Conservation (phyloP, 192 early-diverging fungal genomes). For the Phlyctochytrium planicorne region DNA sequence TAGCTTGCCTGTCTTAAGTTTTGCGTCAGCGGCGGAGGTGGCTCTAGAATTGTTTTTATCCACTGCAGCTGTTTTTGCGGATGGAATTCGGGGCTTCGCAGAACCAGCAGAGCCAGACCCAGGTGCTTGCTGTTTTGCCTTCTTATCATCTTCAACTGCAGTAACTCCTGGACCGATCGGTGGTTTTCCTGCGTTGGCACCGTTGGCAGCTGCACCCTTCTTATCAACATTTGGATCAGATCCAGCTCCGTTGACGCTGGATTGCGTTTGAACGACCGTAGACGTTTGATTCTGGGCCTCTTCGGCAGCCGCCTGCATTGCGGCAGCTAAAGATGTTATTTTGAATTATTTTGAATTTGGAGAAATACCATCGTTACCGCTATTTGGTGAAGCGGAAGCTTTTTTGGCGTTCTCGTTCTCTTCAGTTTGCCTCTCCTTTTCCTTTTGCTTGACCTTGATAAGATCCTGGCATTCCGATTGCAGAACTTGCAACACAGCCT, state of each 20-base stretch:
- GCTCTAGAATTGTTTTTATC: conserved; percentile 1
- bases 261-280: too few relatives aligned
- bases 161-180: background rate
- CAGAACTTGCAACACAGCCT: conserved; percentile 18
- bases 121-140: background rate
- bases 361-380: background rate
- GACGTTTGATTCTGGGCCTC: too few relatives aligned
- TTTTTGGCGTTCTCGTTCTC: conserved; percentile 13
- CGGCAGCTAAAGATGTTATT: too few relatives aligned
- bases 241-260: background rate
- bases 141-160: background rate
- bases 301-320: too few relatives aligned
- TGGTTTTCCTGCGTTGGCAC: too few relatives aligned
- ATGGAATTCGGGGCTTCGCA: background rate
- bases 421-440: conserved; percentile 36
- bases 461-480: conserved; percentile 28
- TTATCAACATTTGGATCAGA: background rate
- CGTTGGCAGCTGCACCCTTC: background rate
- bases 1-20: background rate
- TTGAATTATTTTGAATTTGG: too few relatives aligned
- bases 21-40: conserved; percentile 3
- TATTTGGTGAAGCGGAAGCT: too few relatives aligned
- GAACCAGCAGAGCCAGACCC: background rate
- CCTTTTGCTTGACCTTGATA: conserved; percentile 34
- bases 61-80: background rate